Conservation (phyloP, 139 green algal species). For the Ostreobium quekettii region DNA sequence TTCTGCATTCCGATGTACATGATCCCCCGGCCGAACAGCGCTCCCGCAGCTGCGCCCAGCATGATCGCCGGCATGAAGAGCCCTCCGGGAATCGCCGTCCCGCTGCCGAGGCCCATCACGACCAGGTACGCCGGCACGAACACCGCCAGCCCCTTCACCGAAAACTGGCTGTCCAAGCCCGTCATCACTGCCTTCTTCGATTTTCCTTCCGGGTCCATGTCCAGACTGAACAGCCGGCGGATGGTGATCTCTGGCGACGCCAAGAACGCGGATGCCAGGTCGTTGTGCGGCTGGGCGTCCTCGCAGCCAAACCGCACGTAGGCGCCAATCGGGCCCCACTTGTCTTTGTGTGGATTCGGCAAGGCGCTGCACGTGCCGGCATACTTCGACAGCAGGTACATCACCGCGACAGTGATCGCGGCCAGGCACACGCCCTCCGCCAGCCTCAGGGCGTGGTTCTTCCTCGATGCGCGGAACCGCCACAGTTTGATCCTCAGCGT, state of each 20-base stretch:
- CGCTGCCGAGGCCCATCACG: neutral
- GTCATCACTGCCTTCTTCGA: too few species aligned
- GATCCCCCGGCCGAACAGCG: constrained; percentile 63
- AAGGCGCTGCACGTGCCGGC: too few species aligned
- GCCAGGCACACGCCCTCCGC: constrained; percentile 35
- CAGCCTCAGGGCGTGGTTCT: constrained; percentile 29
- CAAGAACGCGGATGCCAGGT: constrained; percentile 78
- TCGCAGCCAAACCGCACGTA: constrained; percentile 35
- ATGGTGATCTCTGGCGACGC: constrained; percentile 82
- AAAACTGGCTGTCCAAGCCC: constrained; percentile 2
- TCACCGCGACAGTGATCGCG: constrained; percentile 46
- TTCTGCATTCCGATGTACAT: constrained; percentile 7
- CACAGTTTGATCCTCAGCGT: constrained; percentile 50
- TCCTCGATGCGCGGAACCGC: constrained; percentile 21
- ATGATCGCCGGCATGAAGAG: constrained; percentile 80
- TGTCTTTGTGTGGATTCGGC: too few species aligned
- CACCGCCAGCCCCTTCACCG: neutral
- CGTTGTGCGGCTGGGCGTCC: constrained; percentile 57
- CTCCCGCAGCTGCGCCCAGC: constrained; percentile 62
- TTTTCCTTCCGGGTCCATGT: too few species aligned
- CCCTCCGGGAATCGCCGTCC: constrained; percentile 44
- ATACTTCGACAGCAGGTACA: too few species aligned
- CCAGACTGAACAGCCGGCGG: constrained; percentile 48
- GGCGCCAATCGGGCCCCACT: neutral
- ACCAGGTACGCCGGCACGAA: constrained; percentile 1